Evolutionary conservation across 192 early-diverging fungal species (phyloP), one percentile per base, ranked within the genome.

Genomic region (Entomortierella chlamydospora): DNA sequence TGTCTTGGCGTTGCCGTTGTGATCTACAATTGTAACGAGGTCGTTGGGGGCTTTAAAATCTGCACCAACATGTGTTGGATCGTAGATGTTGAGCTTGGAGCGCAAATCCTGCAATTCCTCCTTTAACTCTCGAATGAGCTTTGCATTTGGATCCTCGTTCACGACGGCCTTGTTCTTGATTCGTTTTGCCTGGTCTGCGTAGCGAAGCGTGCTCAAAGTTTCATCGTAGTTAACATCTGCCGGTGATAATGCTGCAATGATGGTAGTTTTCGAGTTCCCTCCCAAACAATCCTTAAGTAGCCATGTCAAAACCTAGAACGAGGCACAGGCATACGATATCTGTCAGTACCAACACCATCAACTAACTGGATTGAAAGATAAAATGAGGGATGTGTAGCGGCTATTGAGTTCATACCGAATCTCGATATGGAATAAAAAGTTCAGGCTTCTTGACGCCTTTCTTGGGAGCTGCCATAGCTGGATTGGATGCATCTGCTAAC

Each of bases 101-200:
- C 88, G 85, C 23, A 98, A 81, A 45, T 83, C 83, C 22, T 83
- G 82, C 2, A 98, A 82, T 68, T 98, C 95, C 30, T 92, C 90
- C 72, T 94, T 91, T 18, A 98, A 85, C 76, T 96, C 92, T 50
- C 92, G 87, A 59, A 98, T 91, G 4, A 95, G 76, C 58, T 86
- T 90, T 15, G 85, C 89, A 50, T 91, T 91, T 0, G 93, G 91
- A 64, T 96, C 93, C 79, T 98, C 95, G 78, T 98, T 98, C 50
- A 98, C 92, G 0, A 93, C 87, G 12, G 95, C 95, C 76, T 91
- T 91, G 73, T 95, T 98, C 73, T 96, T 91, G 78, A 98, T 95
- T 49, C 87, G 88, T 76, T 96, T 97, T 23, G 95, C 96, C 41
- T 95, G 90, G 64, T 97, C 94, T 5, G 94, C 95, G 72, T 96